phyloP scores from a whole-genome alignment of 2,329 filamentous ascomycete genomes.

The Talaromyces sp. region DNA sequence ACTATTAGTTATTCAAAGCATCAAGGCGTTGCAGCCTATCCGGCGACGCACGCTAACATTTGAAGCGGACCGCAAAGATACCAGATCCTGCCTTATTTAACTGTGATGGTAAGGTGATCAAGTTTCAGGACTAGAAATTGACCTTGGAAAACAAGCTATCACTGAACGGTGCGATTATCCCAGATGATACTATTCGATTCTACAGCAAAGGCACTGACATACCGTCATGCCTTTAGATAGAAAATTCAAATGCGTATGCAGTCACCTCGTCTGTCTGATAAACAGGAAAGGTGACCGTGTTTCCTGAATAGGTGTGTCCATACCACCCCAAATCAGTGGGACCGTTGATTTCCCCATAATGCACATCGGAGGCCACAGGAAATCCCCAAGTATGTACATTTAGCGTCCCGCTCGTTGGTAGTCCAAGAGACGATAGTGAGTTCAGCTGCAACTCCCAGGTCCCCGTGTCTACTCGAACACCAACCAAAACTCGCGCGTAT shows the following conservation, averaged over 20 bases:
- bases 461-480: slow-evolving; percentile 33
- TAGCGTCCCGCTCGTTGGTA: slow-evolving; percentile 35
- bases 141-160: no score
- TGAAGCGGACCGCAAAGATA: no score
- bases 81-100: no score
- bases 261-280: slow-evolving; percentile 41
- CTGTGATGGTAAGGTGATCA: no score
- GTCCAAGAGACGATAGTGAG: slow-evolving; percentile 35
- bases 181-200: no score
- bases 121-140: no score
- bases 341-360: slow-evolving; percentile 28
- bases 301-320: slow-evolving; percentile 38
- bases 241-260: slow-evolving; percentile 47
- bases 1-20: no score
- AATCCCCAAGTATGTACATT: slow-evolving; percentile 36
- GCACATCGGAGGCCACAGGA: slow-evolving; percentile 17
- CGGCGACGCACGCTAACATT: no score
- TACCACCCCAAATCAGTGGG: slow-evolving; percentile 35
- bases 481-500: slow-evolving; percentile 40
- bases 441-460: slow-evolving; percentile 41
- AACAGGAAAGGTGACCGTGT: slow-evolving; percentile 42
- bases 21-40: no score
- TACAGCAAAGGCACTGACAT: no score
- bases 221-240: no score
- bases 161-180: no score